Evolutionary conservation across 1,139 yeast genomes (phyloP), one percentile per base, ranked within the genome.

Genomic region (Candida frijolesensis): DNA sequence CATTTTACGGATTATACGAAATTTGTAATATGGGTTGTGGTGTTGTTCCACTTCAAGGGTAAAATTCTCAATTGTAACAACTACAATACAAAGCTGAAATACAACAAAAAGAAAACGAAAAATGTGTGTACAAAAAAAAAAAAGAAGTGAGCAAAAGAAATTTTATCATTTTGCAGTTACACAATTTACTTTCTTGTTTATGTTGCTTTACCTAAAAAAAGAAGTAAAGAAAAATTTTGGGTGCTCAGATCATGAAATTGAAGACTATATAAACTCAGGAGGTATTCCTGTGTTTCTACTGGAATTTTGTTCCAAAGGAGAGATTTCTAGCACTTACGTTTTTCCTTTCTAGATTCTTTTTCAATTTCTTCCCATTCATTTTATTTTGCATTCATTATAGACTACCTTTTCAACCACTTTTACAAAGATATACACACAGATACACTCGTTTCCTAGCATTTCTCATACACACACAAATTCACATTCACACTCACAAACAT

Each of bases 141-240:
- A 14, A 38, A 34, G 19, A 34, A 34, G 9, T 33, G 15, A 34
- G 38, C 14, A 34, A 38, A 38, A 38, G 42, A 38, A 38, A 38
- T 38, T 38, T 38, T 29, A 38, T 7, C 12, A 38, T 38, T 38
- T 38, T 38, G 42, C 42, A 38, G 42, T 38, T 38, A 38, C 42
- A 38, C 42, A 38, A 38, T 19, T 19, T 38, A 19, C 14, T 22
- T 22, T n/a, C 27, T 25, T 38, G n/a, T 19, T 10, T 37, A 38
- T 38, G 42, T 22, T 38, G 22, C 42, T 25, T 38, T 19, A 38
- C 42, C 22, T 19, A 38, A 37, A 19, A 14, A 12, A 12, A 19
- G 14, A 12, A 38, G 25, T 16, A 18, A 10, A 7, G 10, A 18
- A 35, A 34, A 33, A n/a, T 33, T n/a, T 14, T 14, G 3, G 16